Base-by-base conservation (phyloP, 495 filamentous ascomycete species). In the Penicillium pancosmium region DNA sequence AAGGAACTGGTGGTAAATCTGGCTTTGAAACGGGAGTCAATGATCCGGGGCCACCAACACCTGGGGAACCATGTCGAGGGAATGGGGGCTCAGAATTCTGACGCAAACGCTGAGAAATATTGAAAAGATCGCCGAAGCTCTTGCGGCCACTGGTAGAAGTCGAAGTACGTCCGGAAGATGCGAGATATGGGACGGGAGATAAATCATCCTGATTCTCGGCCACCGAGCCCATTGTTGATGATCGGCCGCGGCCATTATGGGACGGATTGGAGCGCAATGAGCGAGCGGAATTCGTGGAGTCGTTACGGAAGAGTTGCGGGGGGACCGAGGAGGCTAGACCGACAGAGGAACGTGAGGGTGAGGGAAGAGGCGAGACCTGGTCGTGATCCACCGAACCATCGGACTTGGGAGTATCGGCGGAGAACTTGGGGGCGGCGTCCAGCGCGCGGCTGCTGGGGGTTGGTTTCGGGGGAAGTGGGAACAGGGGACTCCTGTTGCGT, bases 51-150 rank as follows among this genome's bases (percentile, higher is more conserved):
- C 27, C 27, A 25, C 84, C 76, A 1, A 70, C 36, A 19, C 65
- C 68, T 18, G 69, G 68, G 18, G 84, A 87, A 7, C 84, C 86
- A 61, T 89, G 81, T 19, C 88, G 82, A 25, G 80, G 78, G 46
- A 80, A 80, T 7, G 83, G 77, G 2, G 84, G 81, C 47, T 93
- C 90, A 0, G 90, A 89, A 58, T 90, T 91, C 52, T 93, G 88
- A 16, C 92, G 82, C 50, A 96, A 77, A 51, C 90, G 82, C 55
- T 86, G 73, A 23, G 85, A 81, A 18, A 96, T 78, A 27, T 84
- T 89, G 61, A 97, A 88, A 5, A 98, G 80, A 62, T 93, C 92
- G 50, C 92, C 88, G 57, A 99, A 88, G 71, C 94, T 97, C 69
- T 90, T 93, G 43, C 93, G 82, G 1, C 92, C 92, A 18, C 84